Conservation (phyloP, 23 red algal genomes). For the Gracilaria gracilis region DNA sequence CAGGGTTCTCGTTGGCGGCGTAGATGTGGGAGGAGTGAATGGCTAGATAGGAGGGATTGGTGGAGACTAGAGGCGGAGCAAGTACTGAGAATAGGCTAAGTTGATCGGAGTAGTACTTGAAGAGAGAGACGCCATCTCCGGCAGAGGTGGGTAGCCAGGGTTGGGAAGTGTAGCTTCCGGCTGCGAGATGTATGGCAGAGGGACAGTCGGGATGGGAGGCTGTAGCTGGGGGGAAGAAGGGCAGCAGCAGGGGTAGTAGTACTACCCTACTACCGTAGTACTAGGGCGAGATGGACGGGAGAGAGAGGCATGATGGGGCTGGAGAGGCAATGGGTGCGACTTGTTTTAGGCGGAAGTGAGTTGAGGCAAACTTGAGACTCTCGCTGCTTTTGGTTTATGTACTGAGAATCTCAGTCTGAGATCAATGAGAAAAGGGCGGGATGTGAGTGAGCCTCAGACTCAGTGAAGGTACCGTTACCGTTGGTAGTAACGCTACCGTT, state of each 20-base stretch:
- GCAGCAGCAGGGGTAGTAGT: not conserved
- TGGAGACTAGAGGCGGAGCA: not conserved
- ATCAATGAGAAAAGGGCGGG: too few relatives aligned
- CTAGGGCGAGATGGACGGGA: too few relatives aligned
- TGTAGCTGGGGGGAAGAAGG: not conserved
- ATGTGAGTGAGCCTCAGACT: too few relatives aligned
- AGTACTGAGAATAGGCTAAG: not conserved
- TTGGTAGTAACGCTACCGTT: too few relatives aligned
- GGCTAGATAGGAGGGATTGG: constrained; percentile 28
- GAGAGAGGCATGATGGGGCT: too few relatives aligned
- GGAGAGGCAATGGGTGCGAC: too few relatives aligned
- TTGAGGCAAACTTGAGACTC: too few relatives aligned
- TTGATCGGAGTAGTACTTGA: not conserved
- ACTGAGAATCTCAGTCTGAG: too few relatives aligned
- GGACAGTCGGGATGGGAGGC: not conserved
- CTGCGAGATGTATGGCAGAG: not conserved
- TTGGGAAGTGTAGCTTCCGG: constrained; percentile 23
- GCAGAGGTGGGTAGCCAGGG: constrained; percentile 24
- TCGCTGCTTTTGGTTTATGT: too few relatives aligned
- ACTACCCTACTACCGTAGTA: too few relatives aligned
- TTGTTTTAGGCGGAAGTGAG: too few relatives aligned
- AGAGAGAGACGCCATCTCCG: constrained; percentile 9
- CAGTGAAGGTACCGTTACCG: too few relatives aligned
- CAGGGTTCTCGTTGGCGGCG: constrained; percentile 26
- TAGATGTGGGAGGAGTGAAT: not conserved